These are phyloP conservation scores for Mycosarcoma maydis DNA, from an alignment of 1,284 basidiomycete species.

Conservation along the genomic window DNA sequence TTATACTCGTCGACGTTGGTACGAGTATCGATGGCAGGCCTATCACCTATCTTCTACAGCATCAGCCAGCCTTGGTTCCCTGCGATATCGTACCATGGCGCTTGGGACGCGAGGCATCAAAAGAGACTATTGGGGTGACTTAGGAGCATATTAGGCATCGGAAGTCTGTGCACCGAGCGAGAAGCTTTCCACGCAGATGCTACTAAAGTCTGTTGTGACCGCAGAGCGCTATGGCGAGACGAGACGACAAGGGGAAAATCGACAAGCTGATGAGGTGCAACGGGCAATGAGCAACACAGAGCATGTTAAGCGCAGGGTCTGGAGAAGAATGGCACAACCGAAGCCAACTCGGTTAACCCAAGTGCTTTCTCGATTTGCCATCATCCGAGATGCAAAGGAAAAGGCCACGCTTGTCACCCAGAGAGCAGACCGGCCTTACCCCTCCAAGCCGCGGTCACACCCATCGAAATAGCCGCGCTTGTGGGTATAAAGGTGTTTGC, in stretches of 20 bases:
- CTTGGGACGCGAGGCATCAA: constrained; percentile 3
- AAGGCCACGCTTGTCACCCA: too few relatives aligned
- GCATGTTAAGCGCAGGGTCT: not conserved
- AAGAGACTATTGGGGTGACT: not conserved
- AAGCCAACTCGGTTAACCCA: too few relatives aligned
- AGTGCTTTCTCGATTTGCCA: too few relatives aligned
- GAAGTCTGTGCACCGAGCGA: constrained; percentile 37
- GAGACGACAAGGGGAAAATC: not conserved
- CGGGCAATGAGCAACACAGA: not conserved
- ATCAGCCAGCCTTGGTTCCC: too few relatives aligned
- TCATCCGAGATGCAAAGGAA: not conserved
- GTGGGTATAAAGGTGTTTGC: too few relatives aligned
- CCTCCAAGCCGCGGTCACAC: too few relatives aligned
- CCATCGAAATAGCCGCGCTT: too few relatives aligned
- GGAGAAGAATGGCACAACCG: not conserved
- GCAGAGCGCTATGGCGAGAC: not conserved
- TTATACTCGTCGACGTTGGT: constrained; percentile 19
- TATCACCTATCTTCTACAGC: not conserved
- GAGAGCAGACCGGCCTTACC: too few relatives aligned
- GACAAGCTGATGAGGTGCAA: not conserved
- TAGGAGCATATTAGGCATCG: constrained; percentile 7
- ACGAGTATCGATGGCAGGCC: not conserved
- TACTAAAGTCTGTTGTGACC: not conserved
- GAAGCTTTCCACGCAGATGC: not conserved
- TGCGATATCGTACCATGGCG: not conserved